Conservation (phyloP, 1,284 basidiomycete genomes). For the Malassezia obtusa region DNA sequence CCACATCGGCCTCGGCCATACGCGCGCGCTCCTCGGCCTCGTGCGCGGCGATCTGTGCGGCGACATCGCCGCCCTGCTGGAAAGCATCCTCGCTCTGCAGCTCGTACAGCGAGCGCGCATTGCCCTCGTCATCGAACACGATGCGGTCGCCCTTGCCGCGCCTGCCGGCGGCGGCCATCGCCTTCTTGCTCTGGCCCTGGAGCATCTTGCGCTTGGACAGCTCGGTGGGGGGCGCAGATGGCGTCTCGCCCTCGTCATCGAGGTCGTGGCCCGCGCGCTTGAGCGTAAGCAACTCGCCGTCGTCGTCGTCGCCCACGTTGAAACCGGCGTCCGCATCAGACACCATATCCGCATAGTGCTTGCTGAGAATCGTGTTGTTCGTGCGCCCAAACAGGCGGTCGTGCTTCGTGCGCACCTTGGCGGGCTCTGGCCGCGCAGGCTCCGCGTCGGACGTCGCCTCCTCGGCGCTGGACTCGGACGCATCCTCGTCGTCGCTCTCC, state of each 20-base stretch:
- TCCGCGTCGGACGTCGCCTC: background rate
- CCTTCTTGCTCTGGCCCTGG: slow-evolving; percentile 68
- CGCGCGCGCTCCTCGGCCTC: slow-evolving; percentile 67
- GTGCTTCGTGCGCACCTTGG: slow-evolving; percentile 64
- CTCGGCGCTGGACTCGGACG: slow-evolving; percentile 6
- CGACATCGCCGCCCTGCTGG: slow-evolving; percentile 61
- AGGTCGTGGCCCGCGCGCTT: slow-evolving; percentile 80
- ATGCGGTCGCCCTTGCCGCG: slow-evolving; percentile 64
- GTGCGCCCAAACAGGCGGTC: slow-evolving; percentile 96
- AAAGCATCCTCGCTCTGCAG: slow-evolving; percentile 62
- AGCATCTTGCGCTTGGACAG: slow-evolving; percentile 60
- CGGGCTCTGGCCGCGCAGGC: background rate
- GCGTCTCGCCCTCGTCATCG: slow-evolving; percentile 21
- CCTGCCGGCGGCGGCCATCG: slow-evolving; percentile 69
- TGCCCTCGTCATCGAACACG: slow-evolving; percentile 63
- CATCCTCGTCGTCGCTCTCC: background rate
- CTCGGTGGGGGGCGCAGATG: slow-evolving; percentile 39
- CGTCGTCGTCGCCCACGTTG: slow-evolving; percentile 35
- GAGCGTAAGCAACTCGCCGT: slow-evolving; percentile 83
- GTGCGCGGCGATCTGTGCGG: slow-evolving; percentile 66
- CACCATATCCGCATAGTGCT: slow-evolving; percentile 80
- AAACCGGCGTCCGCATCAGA: slow-evolving; percentile 49
- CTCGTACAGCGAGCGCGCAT: slow-evolving; percentile 57
- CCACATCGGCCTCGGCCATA: slow-evolving; percentile 61
- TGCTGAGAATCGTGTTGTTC: slow-evolving; percentile 84